Evolutionary conservation across 257 asterid genomes (phyloP).

Genomic region (Verbascum thapsus): DNA sequence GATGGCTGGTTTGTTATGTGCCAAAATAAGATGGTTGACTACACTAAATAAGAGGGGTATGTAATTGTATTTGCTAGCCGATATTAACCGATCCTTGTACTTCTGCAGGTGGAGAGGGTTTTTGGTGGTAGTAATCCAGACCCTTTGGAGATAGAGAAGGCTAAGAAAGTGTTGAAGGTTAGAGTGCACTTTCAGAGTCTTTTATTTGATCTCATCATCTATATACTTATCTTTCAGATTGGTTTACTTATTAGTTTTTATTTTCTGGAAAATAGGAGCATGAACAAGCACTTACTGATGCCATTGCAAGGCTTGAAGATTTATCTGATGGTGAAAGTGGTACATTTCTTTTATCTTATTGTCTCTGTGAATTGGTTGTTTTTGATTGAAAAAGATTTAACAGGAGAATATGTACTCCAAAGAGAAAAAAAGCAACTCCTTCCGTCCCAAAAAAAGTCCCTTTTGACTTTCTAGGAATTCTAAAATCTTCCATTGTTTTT

Average conservation of each 20-base stretch:
- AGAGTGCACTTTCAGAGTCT: not conserved
- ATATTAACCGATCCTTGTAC: constrained; percentile 17
- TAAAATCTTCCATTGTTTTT: too few relatives aligned
- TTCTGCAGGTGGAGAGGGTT: constrained; percentile 68
- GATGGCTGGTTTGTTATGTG: too few relatives aligned
- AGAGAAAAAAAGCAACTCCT: too few relatives aligned
- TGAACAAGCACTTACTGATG: constrained; percentile 76
- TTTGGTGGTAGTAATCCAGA: constrained; percentile 53
- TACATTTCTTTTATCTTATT: constrained; percentile 29
- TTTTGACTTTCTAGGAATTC: too few relatives aligned
- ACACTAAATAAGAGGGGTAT: too few relatives aligned
- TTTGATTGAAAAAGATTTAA: not conserved
- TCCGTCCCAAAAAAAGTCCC: not conserved
- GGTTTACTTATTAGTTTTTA: not conserved
- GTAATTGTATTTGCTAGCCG: not conserved
- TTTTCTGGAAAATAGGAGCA: constrained; percentile 60
- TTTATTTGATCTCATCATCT: constrained; percentile 2
- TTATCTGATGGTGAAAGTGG: constrained; percentile 89
- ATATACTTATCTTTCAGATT: constrained; percentile 7
- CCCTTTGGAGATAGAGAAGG: constrained; percentile 62
- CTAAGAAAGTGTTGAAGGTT: constrained; percentile 66
- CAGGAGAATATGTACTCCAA: too few relatives aligned
- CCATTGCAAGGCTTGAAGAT: constrained; percentile 69
- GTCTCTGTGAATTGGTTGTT: not conserved
- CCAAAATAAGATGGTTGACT: too few relatives aligned